These are phyloP conservation scores for Casaregolazyma lundiana DNA, from an alignment of 1,139 yeast genomes.

Conservation along the genomic window DNA sequence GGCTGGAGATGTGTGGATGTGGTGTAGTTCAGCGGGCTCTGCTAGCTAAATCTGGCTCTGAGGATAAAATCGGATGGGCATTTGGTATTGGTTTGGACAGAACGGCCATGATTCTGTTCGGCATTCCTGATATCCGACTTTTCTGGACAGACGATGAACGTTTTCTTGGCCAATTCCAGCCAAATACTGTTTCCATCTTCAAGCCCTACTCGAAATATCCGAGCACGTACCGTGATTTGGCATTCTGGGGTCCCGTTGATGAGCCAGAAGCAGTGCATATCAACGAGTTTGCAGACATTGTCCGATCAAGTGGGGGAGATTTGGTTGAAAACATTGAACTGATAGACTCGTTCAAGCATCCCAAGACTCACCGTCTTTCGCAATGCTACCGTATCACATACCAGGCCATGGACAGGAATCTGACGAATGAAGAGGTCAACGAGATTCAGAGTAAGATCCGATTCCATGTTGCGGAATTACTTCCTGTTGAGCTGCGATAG, in stretches of 20 bases:
- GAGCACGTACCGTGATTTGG: constrained; percentile 77
- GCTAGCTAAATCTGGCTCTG: constrained; percentile 63
- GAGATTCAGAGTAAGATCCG: constrained; percentile 62
- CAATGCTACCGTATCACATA: constrained; percentile 87
- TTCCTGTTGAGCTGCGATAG: constrained; percentile 60
- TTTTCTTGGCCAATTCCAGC: constrained; percentile 65
- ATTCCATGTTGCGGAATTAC: constrained; percentile 46
- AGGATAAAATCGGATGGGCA: constrained; percentile 83
- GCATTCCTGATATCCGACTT: constrained; percentile 89
- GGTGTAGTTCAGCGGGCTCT: constrained; percentile 85
- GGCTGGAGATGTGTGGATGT: constrained; percentile 97
- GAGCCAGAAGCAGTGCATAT: constrained; percentile 51
- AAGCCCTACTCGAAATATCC: constrained; percentile 91
- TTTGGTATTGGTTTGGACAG: constrained; percentile 95
- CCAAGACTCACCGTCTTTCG: constrained; percentile 69
- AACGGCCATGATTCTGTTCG: constrained; percentile 91
- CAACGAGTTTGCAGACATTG: constrained; percentile 92
- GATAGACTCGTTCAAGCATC: constrained; percentile 80
- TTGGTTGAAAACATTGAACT: constrained; percentile 79
- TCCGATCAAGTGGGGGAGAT: constrained; percentile 77
- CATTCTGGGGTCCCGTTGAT: constrained; percentile 74
- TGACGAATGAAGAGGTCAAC: constrained; percentile 79
- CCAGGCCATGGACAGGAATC: constrained; percentile 91
- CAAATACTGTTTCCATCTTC: constrained; percentile 65
- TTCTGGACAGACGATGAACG: constrained; percentile 88